These are phyloP conservation scores for Xanthoconium purpureum DNA, from an alignment of 768 basidiomycete genomes.

Conservation along the genomic window DNA sequence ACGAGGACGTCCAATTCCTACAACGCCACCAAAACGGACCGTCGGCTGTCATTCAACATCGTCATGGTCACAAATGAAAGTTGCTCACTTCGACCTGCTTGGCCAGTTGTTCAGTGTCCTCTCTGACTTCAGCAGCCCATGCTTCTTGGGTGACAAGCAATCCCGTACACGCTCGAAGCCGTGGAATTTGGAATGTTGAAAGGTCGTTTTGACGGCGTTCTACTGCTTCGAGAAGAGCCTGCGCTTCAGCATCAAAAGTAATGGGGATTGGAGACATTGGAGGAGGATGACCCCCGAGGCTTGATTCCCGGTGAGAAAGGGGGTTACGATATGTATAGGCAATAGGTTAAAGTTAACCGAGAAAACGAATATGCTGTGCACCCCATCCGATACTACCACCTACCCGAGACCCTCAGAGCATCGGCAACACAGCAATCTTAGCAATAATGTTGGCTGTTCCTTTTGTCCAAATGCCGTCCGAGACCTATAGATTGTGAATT, in stretches of 20 bases:
- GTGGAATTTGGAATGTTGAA: slow-evolving; percentile 67
- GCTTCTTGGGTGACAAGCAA: slow-evolving; percentile 70
- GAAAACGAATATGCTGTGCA: no score
- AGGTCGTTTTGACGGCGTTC: slow-evolving; percentile 63
- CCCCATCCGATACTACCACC: no score
- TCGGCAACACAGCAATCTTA: no score
- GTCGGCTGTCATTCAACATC: slow-evolving; percentile 7
- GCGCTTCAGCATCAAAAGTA: slow-evolving; percentile 50
- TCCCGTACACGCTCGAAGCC: slow-evolving; percentile 64
- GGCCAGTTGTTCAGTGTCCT: slow-evolving; percentile 63
- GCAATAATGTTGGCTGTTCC: no score
- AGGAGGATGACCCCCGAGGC: no score
- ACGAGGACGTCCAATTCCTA: slow-evolving; percentile 68
- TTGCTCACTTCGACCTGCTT: slow-evolving; percentile 65
- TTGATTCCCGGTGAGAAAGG: no score
- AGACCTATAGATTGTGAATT: no score
- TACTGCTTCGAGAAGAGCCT: slow-evolving; percentile 47
- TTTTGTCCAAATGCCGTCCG: no score
- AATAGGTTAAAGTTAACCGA: no score
- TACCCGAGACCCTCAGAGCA: no score
- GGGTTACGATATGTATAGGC: no score
- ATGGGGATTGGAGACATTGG: slow-evolving; percentile 64
- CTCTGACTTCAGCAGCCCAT: slow-evolving; percentile 69
- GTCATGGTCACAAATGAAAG: not conserved
- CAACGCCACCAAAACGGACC: not conserved